Conservation (phyloP, 495 filamentous ascomycete species). For the Annulohypoxylon nitens region DNA sequence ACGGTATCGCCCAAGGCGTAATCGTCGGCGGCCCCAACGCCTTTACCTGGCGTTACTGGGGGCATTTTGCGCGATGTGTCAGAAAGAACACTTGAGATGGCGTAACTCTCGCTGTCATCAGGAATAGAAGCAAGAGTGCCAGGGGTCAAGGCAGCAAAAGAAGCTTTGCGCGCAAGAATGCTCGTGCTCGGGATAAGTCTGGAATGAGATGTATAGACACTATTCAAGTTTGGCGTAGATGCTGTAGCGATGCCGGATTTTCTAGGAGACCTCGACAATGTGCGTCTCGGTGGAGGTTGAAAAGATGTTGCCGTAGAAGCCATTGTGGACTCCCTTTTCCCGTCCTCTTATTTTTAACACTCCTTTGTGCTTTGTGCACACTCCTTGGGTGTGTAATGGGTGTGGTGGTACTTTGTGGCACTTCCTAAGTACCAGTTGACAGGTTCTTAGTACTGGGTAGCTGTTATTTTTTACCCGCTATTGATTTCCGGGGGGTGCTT, state of each 20-base stretch:
- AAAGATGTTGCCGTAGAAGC: slow-evolving; percentile 48
- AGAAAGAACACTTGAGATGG: slow-evolving; percentile 64
- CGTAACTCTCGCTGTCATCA: slow-evolving; percentile 72
- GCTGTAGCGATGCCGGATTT: slow-evolving; percentile 65
- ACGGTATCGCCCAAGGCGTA: slow-evolving; percentile 88
- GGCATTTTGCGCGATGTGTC: slow-evolving; percentile 57
- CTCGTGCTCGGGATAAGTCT: slow-evolving; percentile 58
- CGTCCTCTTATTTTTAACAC: slow-evolving; percentile 27
- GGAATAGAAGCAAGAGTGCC: slow-evolving; percentile 70
- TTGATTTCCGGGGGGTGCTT: slow-evolving; percentile 37
- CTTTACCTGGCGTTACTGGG: slow-evolving; percentile 53
- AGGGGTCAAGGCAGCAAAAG: slow-evolving; percentile 72
- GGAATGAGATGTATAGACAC: slow-evolving; percentile 60
- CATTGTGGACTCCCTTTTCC: slow-evolving; percentile 47
- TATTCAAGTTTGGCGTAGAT: slow-evolving; percentile 70
- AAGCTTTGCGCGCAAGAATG: slow-evolving; percentile 73
- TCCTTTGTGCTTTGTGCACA: neutral
- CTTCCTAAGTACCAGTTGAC: neutral
- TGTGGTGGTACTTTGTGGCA: slow-evolving; percentile 14
- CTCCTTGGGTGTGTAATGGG: slow-evolving; percentile 6
- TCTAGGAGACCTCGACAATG: slow-evolving; percentile 48
- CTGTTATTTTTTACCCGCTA: slow-evolving; percentile 45
- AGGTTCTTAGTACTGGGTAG: slow-evolving; percentile 3
- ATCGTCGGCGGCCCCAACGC: slow-evolving; percentile 47
- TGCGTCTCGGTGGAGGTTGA: slow-evolving; percentile 41